A percentile compares a stretch with the other conserved stretches of the same genome.
phyloP scores from a whole-genome alignment of 768 basidiomycete species.

The Albatrellus ellisii region DNA sequence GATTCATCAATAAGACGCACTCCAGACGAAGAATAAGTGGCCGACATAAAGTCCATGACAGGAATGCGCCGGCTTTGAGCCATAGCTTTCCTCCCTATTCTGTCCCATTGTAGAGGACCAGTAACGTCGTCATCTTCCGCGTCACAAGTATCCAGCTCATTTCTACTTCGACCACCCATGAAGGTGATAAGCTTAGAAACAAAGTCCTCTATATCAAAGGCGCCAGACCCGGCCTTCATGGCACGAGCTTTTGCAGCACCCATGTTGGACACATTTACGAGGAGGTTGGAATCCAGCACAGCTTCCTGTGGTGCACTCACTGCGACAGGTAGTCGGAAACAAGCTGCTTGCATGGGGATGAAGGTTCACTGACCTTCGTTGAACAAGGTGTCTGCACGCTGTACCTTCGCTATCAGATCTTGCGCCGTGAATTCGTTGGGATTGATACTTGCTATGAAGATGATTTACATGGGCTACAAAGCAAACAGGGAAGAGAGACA shows the following conservation, averaged over 20 bases:
- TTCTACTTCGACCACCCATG: conserved; percentile 51
- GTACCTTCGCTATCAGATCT: conserved; percentile 40
- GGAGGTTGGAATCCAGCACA: conserved; percentile 74
- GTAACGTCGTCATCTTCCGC: conserved; percentile 38
- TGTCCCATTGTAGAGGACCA: conserved; percentile 62
- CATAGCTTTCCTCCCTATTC: conserved; percentile 73
- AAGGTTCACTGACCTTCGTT: conserved; percentile 35
- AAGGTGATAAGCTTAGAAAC: conserved; percentile 58
- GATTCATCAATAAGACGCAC: conserved; percentile 9
- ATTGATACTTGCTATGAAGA: conserved; percentile 29
- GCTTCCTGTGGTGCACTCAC: conserved; percentile 48
- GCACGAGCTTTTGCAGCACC: conserved; percentile 82
- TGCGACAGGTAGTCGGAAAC: neutral
- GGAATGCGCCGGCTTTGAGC: conserved; percentile 71
- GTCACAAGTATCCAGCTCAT: conserved; percentile 31
- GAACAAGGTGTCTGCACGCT: conserved; percentile 48
- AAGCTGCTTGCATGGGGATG: neutral
- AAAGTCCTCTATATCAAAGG: conserved; percentile 91
- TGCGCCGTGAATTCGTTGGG: conserved; percentile 42
- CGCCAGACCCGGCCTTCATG: conserved; percentile 77
- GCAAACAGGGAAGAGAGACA: conserved; percentile 11
- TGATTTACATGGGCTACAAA: conserved; percentile 6
- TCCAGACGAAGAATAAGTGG: conserved; percentile 5
- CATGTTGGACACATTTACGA: conserved; percentile 65
- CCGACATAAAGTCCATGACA: conserved; percentile 82